Conservation (phyloP, 768 basidiomycete species). For the Myochromella boudieri region DNA sequence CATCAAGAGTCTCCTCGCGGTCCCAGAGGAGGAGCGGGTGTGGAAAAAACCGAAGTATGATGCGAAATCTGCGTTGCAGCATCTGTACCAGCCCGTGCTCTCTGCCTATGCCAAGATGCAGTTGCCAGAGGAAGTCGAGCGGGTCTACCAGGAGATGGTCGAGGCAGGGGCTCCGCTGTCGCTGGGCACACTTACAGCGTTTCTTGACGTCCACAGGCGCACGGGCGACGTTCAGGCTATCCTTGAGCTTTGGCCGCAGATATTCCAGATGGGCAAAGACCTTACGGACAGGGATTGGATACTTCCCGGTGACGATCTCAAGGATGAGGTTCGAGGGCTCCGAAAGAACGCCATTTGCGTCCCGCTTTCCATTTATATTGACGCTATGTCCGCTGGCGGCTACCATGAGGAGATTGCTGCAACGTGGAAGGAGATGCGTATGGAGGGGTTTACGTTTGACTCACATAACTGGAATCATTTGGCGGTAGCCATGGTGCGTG, state of each 20-base stretch:
- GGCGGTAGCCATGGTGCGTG: constrained; percentile 70
- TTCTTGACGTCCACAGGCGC: constrained; percentile 75
- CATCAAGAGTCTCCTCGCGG: constrained; percentile 47
- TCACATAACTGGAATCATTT: constrained; percentile 93
- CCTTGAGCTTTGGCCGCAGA: constrained; percentile 64
- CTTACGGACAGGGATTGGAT: constrained; percentile 30
- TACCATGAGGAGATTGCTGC: constrained; percentile 58
- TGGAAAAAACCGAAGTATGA: constrained; percentile 42
- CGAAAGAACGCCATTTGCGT: constrained; percentile 63
- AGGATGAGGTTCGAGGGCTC: constrained; percentile 17
- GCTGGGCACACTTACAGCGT: constrained; percentile 55
- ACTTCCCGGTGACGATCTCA: constrained; percentile 27
- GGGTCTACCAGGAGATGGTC: constrained; percentile 52
- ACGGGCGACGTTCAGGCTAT: constrained; percentile 54
- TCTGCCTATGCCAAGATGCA: constrained; percentile 43
- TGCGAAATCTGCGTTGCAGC: constrained; percentile 44
- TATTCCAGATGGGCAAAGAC: constrained; percentile 56
- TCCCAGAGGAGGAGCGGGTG: constrained; percentile 28
- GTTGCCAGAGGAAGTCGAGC: constrained; percentile 53
- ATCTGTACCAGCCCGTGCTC: constrained; percentile 65
- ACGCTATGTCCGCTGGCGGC: constrained; percentile 66
- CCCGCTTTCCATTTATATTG: constrained; percentile 82
- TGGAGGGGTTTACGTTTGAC: constrained; percentile 74
- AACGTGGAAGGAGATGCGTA: constrained; percentile 66
- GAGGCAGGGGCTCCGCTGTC: constrained; percentile 56